A percentile compares a stretch with the other conserved stretches of the same genome.
Evolutionary conservation across 306 rosid genomes (phyloP).

Genomic region (Citrullus mucosospermus): DNA sequence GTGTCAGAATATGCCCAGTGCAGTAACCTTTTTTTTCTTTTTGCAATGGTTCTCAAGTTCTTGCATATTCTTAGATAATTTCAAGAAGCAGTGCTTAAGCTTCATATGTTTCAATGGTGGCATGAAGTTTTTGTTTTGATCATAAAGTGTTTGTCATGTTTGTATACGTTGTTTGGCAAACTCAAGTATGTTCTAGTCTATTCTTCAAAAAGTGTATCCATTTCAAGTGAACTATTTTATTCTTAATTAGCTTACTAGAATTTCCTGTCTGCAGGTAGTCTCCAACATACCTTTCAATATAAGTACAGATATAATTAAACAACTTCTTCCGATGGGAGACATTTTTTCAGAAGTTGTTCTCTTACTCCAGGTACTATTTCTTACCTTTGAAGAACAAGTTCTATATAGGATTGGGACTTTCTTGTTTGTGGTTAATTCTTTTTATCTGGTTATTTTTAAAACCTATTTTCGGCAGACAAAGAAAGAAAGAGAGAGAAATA

Average conservation of each 20-base stretch:
- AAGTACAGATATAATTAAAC: conserved; percentile 68
- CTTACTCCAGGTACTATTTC: conserved; percentile 46
- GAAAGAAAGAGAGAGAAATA: no score
- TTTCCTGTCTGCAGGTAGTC: conserved; percentile 50
- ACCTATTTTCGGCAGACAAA: neutral
- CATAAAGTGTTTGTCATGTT: neutral
- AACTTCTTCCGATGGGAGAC: conserved; percentile 94
- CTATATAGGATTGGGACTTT: neutral
- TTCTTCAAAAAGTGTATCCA: neutral
- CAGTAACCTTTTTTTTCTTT: neutral
- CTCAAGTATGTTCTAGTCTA: neutral
- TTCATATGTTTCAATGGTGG: neutral
- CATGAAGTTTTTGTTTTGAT: neutral
- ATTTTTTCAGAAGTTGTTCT: conserved; percentile 72
- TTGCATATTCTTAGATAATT: neutral
- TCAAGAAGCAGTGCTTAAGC: neutral
- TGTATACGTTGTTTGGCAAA: neutral
- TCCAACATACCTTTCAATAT: conserved; percentile 82
- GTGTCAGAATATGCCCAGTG: neutral
- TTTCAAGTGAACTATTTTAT: neutral
- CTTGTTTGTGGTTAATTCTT: neutral
- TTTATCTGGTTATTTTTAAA: neutral
- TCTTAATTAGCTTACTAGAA: neutral
- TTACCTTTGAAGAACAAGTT: neutral
- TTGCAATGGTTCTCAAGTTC: neutral